Base-by-base conservation (phyloP, 1,139 yeast genomes). In the Diutina scorzettiae region DNA sequence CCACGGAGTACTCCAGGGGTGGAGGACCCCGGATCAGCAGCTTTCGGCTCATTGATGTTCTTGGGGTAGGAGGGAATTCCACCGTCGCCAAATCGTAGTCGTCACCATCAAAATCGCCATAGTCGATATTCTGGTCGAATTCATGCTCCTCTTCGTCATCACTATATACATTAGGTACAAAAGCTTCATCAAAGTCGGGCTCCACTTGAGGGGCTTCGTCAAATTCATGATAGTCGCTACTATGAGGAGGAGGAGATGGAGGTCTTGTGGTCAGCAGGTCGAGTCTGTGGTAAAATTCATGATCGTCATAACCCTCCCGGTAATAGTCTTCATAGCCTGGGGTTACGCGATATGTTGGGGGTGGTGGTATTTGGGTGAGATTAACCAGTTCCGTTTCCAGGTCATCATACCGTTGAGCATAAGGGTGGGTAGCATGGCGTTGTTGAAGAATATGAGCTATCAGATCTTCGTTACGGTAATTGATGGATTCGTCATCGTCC, bases 141-240 rank as follows among this genome's bases (percentile, higher is more conserved):
- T 64, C 69, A 6, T 28, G 27, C 16, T 34, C 39, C 47, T 66
- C 71, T 32, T 69, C 73, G 31, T 62, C 65, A 45, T 66, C 71
- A 32, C 63, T 70, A 46, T 69, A 67, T 16, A 61, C 69, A 47
- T 67, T 66, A n/a, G 73, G 72, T 5, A 67, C 73, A 47, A 69
- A 69, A 6, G 73, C 65, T 49, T 66, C 70, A 45, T 57, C 55
- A 47, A 57, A 64, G 4, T 43, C 14, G 17, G 29, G 37, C 21
- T 30, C 29, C 7, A 30, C 11, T 5, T 21, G 41, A 6, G 11
- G 12, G 7, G 28, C 20, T 16, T 34, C 28, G 6, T 14, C 20
- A 16, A 34, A 34, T 3, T 16, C 27, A 16, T 23, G 29, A n/a
- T n/a, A 20, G 7, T 19, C 25, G 6, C 21, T 17, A 20, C 14